Evolutionary conservation across 2,329 filamentous ascomycete species (phyloP), one percentile per base, ranked within the genome.

Genomic region (Xylaria sp.): DNA sequence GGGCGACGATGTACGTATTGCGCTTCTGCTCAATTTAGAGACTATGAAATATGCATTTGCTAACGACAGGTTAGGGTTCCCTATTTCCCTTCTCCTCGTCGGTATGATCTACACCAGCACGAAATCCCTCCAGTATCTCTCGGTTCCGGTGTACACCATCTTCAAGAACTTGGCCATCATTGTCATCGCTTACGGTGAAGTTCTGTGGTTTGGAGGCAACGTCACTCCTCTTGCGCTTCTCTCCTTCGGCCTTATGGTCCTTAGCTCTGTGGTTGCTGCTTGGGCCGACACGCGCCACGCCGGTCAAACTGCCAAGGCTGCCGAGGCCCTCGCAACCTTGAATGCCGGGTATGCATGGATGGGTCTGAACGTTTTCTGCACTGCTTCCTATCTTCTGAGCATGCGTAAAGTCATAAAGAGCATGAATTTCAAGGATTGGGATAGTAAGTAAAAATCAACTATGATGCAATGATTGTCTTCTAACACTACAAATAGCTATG

Each of bases 141-240:
- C 94, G 38, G 97, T 99, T 65, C 96, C 96, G 28, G 96, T 99
- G 31, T 99, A 99, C 84, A 99, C 96, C 65, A 99, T 99, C 80
- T 99, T 99, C 88, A 99, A 99, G 88, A 99, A 99, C 84, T 83
- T 99, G 85, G 98, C 96, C 70, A 99, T 97, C 81, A 98, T 99
- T 77, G 90, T 98, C 73, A 99, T 98, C 77, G 96, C 96, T 65
- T 99, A 99, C 75, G 96, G 96, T 74, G 96, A 99, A 83, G 95
- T 99, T 36, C 87, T 99, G 62, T 98, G 95, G 94, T 99, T 99
- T 75, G 96, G 96, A 70, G 95, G 95, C 78, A 93, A 90, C 58
- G 95, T 99, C 68, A 94, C 92, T 17, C 88, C 91, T 56, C 89
- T 97, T 81, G 90, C 94, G 2, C 88, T 99, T 36, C 91, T 97